Base-by-base conservation (phyloP, 73 alveolate species). In the Tetrahymena borealis region DNA sequence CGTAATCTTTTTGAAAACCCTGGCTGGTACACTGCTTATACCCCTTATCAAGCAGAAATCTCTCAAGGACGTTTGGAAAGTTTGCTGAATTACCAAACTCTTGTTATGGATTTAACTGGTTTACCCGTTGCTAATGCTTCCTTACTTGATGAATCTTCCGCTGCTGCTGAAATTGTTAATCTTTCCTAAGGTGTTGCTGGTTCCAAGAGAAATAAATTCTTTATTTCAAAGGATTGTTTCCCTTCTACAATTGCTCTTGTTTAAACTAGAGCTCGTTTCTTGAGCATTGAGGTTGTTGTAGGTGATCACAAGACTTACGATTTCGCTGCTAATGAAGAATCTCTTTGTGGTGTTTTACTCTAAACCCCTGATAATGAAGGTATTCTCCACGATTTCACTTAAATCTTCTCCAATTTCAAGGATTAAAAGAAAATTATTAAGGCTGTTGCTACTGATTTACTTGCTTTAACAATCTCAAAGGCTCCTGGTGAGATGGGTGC, bases 31-130 rank as follows among this genome's bases (percentile, higher is more conserved):
- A 98, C 99, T 28, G 97, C 99, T 31, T 98, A 98, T 94, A 98
- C 99, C n/a, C 99, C 99, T 1, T 98, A 98, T 90, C 98, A 98
- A 94, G 99, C 99, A n/a, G 99, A 98, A 95, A 97, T 98, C 93
- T 93, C 99, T 10, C 98, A 98, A 94, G 99, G 99, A 16, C 97
- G 99, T 85, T 92, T 95, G 15, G 99, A 97, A 91, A 90, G 96
- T 20, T 90, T 97, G 91, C 91, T 95, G 60, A 91, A 93, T 37
- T 97, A 78, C 94, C 96, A 98, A 94, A 98, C 99, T 36, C 93
- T 97, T 94, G 96, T 98, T 78, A 94, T 96, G 91, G 99, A 97
- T 91, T 96, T 98, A 37, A 97, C 99, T 13, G 98, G 98, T 33
- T 90, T 92, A 95, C 90, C 93, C 78, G 93, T 93, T 94, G 97